A percentile compares a stretch with the other conserved stretches of the same genome.
phyloP scores from a whole-genome alignment of 768 basidiomycete genomes.

The Auricularia heimuer region DNA sequence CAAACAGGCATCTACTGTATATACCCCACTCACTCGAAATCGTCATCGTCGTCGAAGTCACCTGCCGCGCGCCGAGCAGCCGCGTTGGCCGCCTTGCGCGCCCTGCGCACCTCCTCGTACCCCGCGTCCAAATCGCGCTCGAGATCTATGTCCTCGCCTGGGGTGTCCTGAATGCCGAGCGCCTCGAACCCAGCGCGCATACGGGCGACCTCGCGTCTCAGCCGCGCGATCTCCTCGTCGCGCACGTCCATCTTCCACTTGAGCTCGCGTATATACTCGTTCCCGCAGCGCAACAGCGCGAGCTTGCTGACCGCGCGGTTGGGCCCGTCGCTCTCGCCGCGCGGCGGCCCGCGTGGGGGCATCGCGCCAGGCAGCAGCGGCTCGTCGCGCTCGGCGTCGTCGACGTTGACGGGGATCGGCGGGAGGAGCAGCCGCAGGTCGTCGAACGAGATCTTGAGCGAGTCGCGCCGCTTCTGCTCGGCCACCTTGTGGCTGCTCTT shows the following conservation, averaged over 20 bases:
- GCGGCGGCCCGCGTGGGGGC: conserved; percentile 82
- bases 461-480: conserved; percentile 95
- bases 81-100: background rate
- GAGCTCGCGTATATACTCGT: conserved; percentile 74
- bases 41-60: background rate
- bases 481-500: conserved; percentile 92
- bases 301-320: conserved; percentile 93
- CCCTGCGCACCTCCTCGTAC: conserved; percentile 4
- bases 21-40: background rate
- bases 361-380: conserved; percentile 78
- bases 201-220: conserved; percentile 58
- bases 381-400: conserved; percentile 60
- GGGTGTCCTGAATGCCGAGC: background rate
- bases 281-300: conserved; percentile 82
- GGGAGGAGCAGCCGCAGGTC: conserved; percentile 77
- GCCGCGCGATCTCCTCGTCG: conserved; percentile 61
- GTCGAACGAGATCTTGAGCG: conserved; percentile 88
- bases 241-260: conserved; percentile 69
- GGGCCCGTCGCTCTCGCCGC: conserved; percentile 79
- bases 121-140: conserved; percentile 11
- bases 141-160: conserved; percentile 9
- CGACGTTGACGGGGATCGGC: conserved; percentile 68
- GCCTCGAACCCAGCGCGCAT: conserved; percentile 28
- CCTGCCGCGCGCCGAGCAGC: background rate
- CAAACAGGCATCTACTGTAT: background rate